Conservation (phyloP, 1,284 basidiomycete species). For the Marasmius fiardii region DNA sequence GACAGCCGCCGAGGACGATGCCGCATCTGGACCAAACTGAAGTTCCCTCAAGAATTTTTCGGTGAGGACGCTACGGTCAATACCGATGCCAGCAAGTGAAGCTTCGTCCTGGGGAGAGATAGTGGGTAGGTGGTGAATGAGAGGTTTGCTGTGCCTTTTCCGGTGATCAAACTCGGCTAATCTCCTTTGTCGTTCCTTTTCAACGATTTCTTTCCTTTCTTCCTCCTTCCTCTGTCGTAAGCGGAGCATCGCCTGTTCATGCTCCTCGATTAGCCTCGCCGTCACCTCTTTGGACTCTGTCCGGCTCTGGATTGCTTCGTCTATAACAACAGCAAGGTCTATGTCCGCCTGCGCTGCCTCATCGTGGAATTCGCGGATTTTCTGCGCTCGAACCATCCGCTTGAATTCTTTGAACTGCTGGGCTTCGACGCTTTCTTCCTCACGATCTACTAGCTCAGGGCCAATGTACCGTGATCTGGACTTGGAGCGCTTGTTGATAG, state of each 20-base stretch:
- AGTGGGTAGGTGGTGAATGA: not conserved
- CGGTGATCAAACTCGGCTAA: constrained; percentile 16
- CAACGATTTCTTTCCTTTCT: constrained; percentile 44
- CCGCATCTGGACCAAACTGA: not conserved
- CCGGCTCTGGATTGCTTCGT: constrained; percentile 20
- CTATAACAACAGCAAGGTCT: constrained; percentile 40
- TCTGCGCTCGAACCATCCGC: constrained; percentile 43
- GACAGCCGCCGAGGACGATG: not conserved
- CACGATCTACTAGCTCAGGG: constrained; percentile 34
- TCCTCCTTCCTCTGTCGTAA: constrained; percentile 46
- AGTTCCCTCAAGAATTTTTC: constrained; percentile 7
- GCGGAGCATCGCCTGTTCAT: constrained; percentile 43
- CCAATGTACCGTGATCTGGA: constrained; percentile 36
- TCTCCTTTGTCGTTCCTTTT: constrained; percentile 39
- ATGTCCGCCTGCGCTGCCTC: constrained; percentile 46
- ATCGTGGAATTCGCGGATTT: constrained; percentile 54
- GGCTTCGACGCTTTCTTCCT: constrained; percentile 38
- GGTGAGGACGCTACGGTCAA: not conserved
- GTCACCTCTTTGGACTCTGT: constrained; percentile 26
- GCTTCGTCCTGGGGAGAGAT: not conserved
- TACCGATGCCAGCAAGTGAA: not conserved
- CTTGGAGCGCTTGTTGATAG: constrained; percentile 4
- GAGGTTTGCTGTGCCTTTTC: not conserved
- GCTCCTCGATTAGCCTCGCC: constrained; percentile 35
- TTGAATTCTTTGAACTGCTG: constrained; percentile 47